Conservation (phyloP, 108 stramenopile genomes). For the Nannochloropsis oceanica region DNA sequence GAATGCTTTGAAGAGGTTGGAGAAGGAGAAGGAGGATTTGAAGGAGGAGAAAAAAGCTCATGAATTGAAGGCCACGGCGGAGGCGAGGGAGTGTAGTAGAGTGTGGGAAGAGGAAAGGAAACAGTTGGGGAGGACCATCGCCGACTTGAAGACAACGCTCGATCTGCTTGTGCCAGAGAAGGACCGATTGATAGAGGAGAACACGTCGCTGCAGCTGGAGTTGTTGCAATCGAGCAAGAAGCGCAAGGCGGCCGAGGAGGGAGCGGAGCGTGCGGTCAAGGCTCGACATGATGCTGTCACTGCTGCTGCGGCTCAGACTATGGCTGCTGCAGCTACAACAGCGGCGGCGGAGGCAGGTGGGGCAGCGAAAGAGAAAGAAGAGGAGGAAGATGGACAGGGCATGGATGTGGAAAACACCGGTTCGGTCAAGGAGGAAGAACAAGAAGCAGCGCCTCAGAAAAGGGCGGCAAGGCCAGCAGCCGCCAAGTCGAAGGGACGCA, state of each 20-base stretch:
- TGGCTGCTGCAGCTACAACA: not conserved
- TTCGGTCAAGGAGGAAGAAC: not conserved
- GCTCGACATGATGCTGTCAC: not conserved
- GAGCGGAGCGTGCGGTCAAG: not conserved
- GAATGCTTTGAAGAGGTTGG: too few species aligned
- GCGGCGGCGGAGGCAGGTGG: not conserved
- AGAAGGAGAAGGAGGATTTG: not conserved
- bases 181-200: not conserved
- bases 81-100: not conserved
- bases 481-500: too few species aligned
- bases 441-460: not conserved
- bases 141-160: not conserved
- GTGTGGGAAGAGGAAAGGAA: not conserved
- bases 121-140: not conserved
- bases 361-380: not conserved
- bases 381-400: not conserved
- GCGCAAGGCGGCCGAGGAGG: not conserved
- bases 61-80: not conserved
- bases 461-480: not conserved
- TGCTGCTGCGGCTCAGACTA: not conserved
- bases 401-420: not conserved
- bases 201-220: not conserved
- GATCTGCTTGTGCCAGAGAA: not conserved
- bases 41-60: not conserved
- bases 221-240: not conserved